Evolutionary conservation across 257 asterid genomes (phyloP), one percentile per base, ranked within the genome.

Genomic region (Solanum chaucha): DNA sequence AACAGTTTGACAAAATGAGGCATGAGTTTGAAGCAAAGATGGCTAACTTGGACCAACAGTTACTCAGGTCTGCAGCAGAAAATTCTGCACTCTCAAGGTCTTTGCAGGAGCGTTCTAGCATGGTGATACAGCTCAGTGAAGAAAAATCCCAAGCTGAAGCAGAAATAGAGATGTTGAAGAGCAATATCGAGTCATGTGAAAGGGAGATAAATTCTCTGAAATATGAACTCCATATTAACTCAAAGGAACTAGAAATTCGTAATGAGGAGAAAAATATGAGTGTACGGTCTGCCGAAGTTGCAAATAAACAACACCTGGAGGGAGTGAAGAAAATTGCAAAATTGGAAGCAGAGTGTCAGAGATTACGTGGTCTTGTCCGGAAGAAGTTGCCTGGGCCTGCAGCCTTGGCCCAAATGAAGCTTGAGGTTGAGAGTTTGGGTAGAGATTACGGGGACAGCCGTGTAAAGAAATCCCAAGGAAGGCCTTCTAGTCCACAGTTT

Each of bases 331-430:
- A 97, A 90, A 97, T 97, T 34, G 93, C 97, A 8, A 96, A 97
- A 94, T 93, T 97, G 87, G 99, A 97, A 92, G 97, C 96, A 28
- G 99, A 97, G 91, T 95, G 98, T 89, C 99, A 97, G 91, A 94
- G 99, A 91, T 88, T 97, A 90, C 95, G 98, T 72, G 96, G 98
- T 65, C 99, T 97, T 89, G 98, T 97, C 77, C 91, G 97, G 83
- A 97, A 95, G 93, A 95, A 94, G 89, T 89, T 97, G 87, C 99
- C 99, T 11, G 98, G 99, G 38, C 99, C 99, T 48, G 99, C 99
- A 87, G 99, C 99, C 36, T 67, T 97, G 87, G 98, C 99, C n/a
- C 99, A 95, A 87, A 97, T 97, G 99, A 97, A 97, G 88, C 95
- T 95, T 67, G 99, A 95, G 90, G 99, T 97, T 55, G 98, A 97